Base-by-base conservation (phyloP, 106 monocot genomes). In the Chionographis japonica region DNA sequence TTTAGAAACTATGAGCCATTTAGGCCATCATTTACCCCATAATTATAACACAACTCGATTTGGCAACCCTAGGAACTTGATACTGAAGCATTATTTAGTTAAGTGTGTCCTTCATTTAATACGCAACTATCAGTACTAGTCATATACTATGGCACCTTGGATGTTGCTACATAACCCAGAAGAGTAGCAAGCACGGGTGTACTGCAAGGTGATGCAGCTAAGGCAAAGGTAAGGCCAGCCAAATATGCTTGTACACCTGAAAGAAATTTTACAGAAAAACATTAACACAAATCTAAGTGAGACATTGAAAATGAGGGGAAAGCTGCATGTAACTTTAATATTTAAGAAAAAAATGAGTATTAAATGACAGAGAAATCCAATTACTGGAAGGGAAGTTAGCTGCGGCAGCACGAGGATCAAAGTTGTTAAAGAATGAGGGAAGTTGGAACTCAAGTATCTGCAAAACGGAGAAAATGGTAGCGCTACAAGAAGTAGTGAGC, bases 191-290 rank as follows among this genome's bases (percentile, higher is more conserved):
- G 87, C 54, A 97, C 95, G 68, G 92, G 95, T 54, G 95, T 97
- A 71, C 95, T 97, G 80, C 95, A 97, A 80, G 95, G 92, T 60
- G 95, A 97, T 68, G 95, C 95, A 61, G 92, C 95, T 49, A 97
- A 70, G 15, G 95, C 95, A 85, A 97, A 97, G 61, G 95, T 89
- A 62, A 97, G 95, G 13, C 95, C 95, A 70, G 85, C 95, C 36
- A 97, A 69, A 78, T 97, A 97, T 80, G 95, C 92, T 81, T 97
- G 95, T 13, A 89, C 84, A 76, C 95, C 95, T 95, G 75, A 76
- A 60, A 73, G 6, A 40, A 5, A 72, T 62, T 38, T 15, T 4
- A 14, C 55, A 17, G 35, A 69, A 67, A 68, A 41, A 35, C 8
- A 55, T 5, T 50, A 67, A 3, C 6, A 58, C 14, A 75, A 4